phyloP scores from a whole-genome alignment of 2,329 filamentous ascomycete genomes.

The Cadophora luteo-olivacea region DNA sequence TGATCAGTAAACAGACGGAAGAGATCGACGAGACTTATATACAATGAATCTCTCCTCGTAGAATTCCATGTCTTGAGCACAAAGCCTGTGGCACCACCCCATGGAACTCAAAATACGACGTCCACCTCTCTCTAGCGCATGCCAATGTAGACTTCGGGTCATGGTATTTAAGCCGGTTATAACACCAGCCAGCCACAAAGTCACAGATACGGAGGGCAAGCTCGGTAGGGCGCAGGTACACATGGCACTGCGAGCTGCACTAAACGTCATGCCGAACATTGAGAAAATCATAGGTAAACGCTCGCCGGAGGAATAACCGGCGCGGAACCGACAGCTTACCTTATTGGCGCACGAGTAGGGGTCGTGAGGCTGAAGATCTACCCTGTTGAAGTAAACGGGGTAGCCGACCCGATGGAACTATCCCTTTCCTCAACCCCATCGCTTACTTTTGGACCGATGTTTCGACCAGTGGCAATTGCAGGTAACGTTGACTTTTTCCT shows the following conservation, averaged over 20 bases:
- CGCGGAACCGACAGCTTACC: too few relatives aligned
- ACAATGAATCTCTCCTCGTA: too few relatives aligned
- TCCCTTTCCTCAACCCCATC: neutral
- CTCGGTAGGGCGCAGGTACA: neutral
- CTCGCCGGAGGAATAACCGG: too few relatives aligned
- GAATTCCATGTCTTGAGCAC: neutral
- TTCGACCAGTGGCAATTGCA: slow-evolving; percentile 7
- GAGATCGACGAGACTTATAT: neutral
- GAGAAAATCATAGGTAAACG: too few relatives aligned
- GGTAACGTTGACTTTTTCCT: slow-evolving; percentile 14
- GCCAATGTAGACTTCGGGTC: neutral
- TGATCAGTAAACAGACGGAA: neutral
- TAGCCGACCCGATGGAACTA: neutral
- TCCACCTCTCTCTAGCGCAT: neutral
- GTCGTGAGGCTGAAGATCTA: neutral
- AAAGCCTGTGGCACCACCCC: neutral
- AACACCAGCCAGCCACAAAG: neutral
- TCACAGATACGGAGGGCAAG: neutral
- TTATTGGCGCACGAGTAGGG: neutral
- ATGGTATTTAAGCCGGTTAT: neutral
- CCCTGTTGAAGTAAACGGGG: neutral
- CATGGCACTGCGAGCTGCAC: neutral
- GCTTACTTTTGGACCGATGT: neutral
- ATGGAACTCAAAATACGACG: neutral
- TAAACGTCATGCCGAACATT: neutral